Evolutionary conservation across 768 basidiomycete species (phyloP), one percentile per base, ranked within the genome.

Genomic region (Kwoniella botswanensis): DNA sequence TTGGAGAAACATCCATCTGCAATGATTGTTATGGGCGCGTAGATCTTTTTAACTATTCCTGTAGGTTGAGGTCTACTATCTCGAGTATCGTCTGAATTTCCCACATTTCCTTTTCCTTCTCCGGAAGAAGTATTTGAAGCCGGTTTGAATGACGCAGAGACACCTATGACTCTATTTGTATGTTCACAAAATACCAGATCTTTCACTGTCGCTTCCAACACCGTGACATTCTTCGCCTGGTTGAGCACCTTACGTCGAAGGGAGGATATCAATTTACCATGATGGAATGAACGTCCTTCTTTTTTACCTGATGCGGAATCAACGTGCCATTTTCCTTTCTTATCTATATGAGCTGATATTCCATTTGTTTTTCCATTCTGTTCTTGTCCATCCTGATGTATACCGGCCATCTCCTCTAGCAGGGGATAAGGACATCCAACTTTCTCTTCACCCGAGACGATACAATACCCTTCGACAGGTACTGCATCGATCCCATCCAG

Each of bases 1-100:
- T 95, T 97, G 4, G 93, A 95, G 84, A 93, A 93, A 83, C 93
- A 97, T 0, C 96, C 96, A 81, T 99, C 96, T 4, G 95, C 94
- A 69, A 98, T 85, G 80, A 98, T 85, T 56, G 93, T 92, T 62
- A 99, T 83, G 73, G 91, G 89, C 0, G 92, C 94, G 68, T 86
- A 87, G 77, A 90, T 90, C 0, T 86, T 79, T 70, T 89, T 86
- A 17, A 78, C 74, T 15, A 78, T 66, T 13, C 68, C 24, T 41
- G 22, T 53, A 22, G 18, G 68, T 54, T 52, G 63, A 18, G 64
- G 54, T 70, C 76, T 35, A 18, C 21, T 18, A 12, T 62, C 41
- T 62, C 21, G 18, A 41, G 53, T 53, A 42, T 65, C 63, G 13
- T 65, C 63, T 22, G 63, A 42, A 21, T 65, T 62, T 7, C 54